Evolutionary conservation across 192 early-diverging fungal species (phyloP), one percentile per base, ranked within the genome.

Genomic region (Backusella liffmaniae): DNA sequence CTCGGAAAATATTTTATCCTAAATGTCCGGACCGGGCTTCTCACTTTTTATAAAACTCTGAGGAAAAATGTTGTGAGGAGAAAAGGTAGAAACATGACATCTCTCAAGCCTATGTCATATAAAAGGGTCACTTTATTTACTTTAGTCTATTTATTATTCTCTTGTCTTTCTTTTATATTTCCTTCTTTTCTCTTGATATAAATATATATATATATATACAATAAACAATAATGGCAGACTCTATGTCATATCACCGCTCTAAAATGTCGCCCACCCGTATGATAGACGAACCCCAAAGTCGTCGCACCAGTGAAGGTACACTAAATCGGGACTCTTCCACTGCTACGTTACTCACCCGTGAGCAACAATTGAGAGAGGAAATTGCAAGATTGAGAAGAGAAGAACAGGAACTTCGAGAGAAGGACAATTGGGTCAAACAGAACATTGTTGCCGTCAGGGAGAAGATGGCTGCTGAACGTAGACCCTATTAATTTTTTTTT

Each of bases 361-460:
- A 79, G 35, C 78, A 79, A n/a, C 78, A 79, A 35, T 74, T 79
- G 39, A 37, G 70, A 34, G 78, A 75, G 34, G 78, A 79, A 37
- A 79, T 79, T 32, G 78, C 74, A 35, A 79, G 74, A 66, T 70
- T 79, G n/a, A 53, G 70, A 72, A 74, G 70, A 70, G 78, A 79
- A 39, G 78, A 79, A 73, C 74, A 79, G 56, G 78, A 70, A 42
- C 70, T 79, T 35, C 49, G 74, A 42, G 74, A 79, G 21, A 75
- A 79, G 69, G 78, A 79, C 49, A 42, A 79, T 37, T 72, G 66
- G 59, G 75, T 79, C 42, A 79, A 79, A 21, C 74, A 79, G 30
- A 79, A 76, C 32, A 79, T 79, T 37, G 62, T 72, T 16, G 68
- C 70, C 5, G 59, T 79, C 13, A 79, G 78, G 53, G 78, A 79